Base-by-base conservation (phyloP, 345 rosid genomes). In the Hevea brasiliensis region DNA sequence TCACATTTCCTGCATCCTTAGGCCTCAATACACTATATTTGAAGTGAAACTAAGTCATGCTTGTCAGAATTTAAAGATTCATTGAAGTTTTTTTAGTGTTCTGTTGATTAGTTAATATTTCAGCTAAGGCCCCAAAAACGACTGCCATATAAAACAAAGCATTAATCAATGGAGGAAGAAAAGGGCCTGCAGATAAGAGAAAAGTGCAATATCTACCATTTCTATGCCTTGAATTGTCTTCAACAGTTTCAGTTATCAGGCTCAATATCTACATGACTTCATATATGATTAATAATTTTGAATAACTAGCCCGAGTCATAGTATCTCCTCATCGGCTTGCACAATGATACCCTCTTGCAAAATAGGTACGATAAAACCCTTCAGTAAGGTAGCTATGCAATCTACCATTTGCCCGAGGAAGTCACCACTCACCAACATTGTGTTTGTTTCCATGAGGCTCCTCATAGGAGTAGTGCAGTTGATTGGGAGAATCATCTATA, bases 161-260 rank as follows among this genome's bases (percentile, higher is more conserved):
- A 44, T 44, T 24, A 21, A 20, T 6, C 42, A 9, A 40, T 37
- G 32, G 15, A 32, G 15, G 54, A 12, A 42, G 6, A 64, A 23
- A n/a, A n/a, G n/a, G n/a, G n/a, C n/a, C n/a, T n/a, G n/a, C n/a
- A n/a, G n/a, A n/a, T n/a, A n/a, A n/a, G 27, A 27, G 11, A 27
- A 18, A 44, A 44, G 56, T 18, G 6, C 32, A 27, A 54, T 13
- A 35, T 40, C 48, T 68, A 53, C 61, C 72, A 68, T 53, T 68
- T 40, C 12, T 23, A 21, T 53, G 60, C 32, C n/a, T n/a, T 29
- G 20, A 17, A 63, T 63, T 41, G 45, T 65, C 29, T 65, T 44
- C 68, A 21, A 48, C 62, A 11, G 61, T 57, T 32, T 23, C 17
- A 26, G 3, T 13, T 8, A 21, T 41, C 48, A 4, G 11, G 50